Evolutionary conservation across 2,329 filamentous ascomycete species (phyloP), one percentile per base, ranked within the genome.

Genomic region (Botryotinia narcissicola): DNA sequence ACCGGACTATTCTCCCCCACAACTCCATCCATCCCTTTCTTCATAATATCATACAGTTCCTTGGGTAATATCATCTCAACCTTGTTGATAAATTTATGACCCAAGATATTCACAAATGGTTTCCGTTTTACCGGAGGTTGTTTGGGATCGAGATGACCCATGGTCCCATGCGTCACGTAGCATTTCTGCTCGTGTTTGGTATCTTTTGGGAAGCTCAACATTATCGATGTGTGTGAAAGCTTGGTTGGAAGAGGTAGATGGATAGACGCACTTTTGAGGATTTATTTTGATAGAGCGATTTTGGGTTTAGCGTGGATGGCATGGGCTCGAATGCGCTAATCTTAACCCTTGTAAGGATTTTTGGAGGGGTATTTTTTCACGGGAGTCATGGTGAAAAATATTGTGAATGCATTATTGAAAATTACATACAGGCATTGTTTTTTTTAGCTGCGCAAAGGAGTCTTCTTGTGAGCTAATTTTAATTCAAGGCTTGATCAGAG

Each of bases 11-110:
- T 76, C 51, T 83, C 82, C 4, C 76, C 79, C 12, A 86, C 80
- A 25, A 94, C 79, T 75, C 87, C 86, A n/a, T 70, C 80, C 77
- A 32, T 18, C 35, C 12, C 35, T 46, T 85, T 80, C 77, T 85
- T 84, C 5, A 93, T 83, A 29, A 85, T 78, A 40, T 87, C 84
- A 77, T 88, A 89, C 1, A 88, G 76, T 67, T 91, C 89, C 76
- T 88, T 84, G 0, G 94, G 93, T 0, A 97, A 80, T n/a, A 96
- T 84, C 3, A 97, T 81, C 75, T 96, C 91, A 12, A 91, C 82
- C 78, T 89, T 92, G 80, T 95, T 91, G 37, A 91, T 85, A 80
- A 92, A 94, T 54, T 87, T 86, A 70, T 92, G 89, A 2, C 85
- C 83, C 37, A 88, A 82, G 75, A 97, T 87, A 0, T 89, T 86